Evolutionary conservation across 2,329 filamentous ascomycete species (phyloP).

Genomic region (Penicillium sp.): DNA sequence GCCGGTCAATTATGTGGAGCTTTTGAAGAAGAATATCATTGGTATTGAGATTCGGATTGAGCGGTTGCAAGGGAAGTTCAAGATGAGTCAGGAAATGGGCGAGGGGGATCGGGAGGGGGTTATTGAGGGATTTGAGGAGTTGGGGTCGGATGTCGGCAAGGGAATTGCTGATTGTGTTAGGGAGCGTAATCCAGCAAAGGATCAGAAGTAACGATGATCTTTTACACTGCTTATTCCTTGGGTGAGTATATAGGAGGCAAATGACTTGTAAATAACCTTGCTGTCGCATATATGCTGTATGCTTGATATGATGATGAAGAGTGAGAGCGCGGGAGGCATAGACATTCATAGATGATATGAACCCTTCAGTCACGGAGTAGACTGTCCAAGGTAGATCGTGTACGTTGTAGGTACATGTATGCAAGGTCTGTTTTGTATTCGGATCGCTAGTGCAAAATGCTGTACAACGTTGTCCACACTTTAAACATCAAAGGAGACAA

Average conservation of each 20-base stretch:
- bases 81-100: conserved; percentile 64
- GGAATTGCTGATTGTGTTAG: conserved; percentile 26
- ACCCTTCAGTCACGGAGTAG: no score
- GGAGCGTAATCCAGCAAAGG: conserved; percentile 8
- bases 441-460: no score
- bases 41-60: conserved; percentile 61
- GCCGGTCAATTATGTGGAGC: conserved; percentile 56
- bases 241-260: neutral
- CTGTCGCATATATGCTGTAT: no score
- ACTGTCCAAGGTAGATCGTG: no score
- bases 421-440: no score
- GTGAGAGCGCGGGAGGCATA: no score
- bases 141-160: conserved; percentile 43
- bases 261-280: neutral
- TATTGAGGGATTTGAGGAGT: conserved; percentile 53
- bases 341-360: no score
- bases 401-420: no score
- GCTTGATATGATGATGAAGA: no score
- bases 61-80: conserved; percentile 60
- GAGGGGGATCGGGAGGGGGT: conserved; percentile 57
- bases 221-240: neutral
- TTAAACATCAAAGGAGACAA: no score
- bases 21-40: conserved; percentile 60
- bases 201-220: neutral
- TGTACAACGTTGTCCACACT: no score